Evolutionary conservation across 331 rosid genomes (phyloP).

Genomic region (Saraca asoca): DNA sequence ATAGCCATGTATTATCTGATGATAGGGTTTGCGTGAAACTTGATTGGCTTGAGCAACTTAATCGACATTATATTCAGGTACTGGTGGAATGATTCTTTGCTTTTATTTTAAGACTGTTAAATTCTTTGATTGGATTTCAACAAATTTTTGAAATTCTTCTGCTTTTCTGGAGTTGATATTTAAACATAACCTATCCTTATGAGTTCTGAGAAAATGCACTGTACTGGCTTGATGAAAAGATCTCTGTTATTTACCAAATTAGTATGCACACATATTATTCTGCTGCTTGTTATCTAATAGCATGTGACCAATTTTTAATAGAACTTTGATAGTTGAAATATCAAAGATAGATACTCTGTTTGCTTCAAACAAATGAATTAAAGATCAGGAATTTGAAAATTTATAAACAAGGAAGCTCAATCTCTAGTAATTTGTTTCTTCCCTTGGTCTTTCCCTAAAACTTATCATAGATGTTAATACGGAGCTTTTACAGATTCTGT

Average conservation of each 20-base stretch:
- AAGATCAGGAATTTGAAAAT: no score
- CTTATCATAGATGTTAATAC: neutral
- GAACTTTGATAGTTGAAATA: no score
- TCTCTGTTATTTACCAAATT: no score
- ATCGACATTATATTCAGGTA: slow-evolving; percentile 66
- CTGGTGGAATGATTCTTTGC: slow-evolving; percentile 6
- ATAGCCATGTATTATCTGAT: slow-evolving; percentile 60
- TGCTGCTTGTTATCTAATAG: no score
- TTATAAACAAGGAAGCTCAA: no score
- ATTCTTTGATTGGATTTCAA: slow-evolving; percentile 27
- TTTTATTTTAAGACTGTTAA: slow-evolving; percentile 1
- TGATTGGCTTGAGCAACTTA: slow-evolving; percentile 68
- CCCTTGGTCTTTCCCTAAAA: neutral
- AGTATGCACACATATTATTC: no score
- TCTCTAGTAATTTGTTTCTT: no score
- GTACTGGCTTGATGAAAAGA: no score
- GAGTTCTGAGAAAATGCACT: no score
- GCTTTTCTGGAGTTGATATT: neutral
- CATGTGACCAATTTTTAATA: no score
- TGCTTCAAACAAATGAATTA: no score
- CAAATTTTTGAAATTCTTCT: slow-evolving; percentile 2
- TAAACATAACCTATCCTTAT: slow-evolving; percentile 13
- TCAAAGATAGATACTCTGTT: no score
- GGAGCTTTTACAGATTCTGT: neutral
- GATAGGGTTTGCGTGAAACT: slow-evolving; percentile 56